Conservation (phyloP, 2,329 filamentous ascomycete species). For the Colletotrichum sp. region DNA sequence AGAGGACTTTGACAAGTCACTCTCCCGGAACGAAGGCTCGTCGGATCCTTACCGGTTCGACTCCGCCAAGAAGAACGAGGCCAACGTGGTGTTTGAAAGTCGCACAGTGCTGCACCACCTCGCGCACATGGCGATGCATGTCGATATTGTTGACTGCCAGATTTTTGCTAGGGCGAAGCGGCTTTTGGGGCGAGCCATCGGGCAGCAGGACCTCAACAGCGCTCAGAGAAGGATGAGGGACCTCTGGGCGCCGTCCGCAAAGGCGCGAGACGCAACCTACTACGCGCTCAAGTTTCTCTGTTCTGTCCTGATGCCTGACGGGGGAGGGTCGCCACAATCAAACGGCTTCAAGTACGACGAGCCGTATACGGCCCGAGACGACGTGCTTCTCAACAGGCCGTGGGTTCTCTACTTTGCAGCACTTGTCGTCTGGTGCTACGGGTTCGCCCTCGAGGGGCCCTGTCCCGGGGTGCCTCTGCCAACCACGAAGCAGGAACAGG, state of each 20-base stretch:
- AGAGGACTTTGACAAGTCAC: conserved; percentile 83
- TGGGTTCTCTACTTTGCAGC: conserved; percentile 96
- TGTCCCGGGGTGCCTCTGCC: conserved; percentile 60
- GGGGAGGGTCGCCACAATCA: conserved; percentile 25
- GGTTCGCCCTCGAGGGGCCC: conserved; percentile 86
- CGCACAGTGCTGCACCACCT: conserved; percentile 90
- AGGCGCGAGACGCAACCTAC: conserved; percentile 88
- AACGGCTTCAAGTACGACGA: conserved; percentile 46
- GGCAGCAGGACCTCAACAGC: conserved; percentile 77
- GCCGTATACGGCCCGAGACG: conserved; percentile 82
- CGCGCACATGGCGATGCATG: conserved; percentile 97
- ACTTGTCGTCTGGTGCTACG: conserved; percentile 94
- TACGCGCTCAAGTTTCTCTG: conserved; percentile 89
- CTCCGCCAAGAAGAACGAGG: conserved; percentile 65
- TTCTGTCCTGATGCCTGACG: conserved; percentile 76
- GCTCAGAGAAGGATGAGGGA: conserved; percentile 87
- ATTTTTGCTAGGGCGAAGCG: conserved; percentile 90
- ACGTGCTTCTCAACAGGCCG: conserved; percentile 87
- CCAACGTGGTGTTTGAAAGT: conserved; percentile 77
- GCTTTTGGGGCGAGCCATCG: conserved; percentile 85
- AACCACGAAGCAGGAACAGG: conserved; percentile 66
- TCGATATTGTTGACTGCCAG: conserved; percentile 96
- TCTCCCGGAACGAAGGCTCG: conserved; percentile 63
- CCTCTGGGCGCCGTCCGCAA: conserved; percentile 85
- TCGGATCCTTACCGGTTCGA: conserved; percentile 61